These are phyloP conservation scores for Nannochloris sp. DNA, from an alignment of 139 green algal genomes.

Conservation along the genomic window DNA sequence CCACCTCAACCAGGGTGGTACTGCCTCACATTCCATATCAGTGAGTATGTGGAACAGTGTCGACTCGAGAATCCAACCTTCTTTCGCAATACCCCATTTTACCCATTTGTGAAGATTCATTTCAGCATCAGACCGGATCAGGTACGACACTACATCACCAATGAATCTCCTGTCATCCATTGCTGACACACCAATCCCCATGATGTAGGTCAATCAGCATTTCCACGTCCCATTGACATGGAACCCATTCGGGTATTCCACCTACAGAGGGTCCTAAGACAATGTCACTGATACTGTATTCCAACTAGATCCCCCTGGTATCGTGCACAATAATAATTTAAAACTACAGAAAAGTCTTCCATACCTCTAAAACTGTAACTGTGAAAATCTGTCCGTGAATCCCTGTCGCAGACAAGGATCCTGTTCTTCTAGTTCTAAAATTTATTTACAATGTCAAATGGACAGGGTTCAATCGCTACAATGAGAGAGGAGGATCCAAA, in stretches of 20 bases:
- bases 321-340: no score
- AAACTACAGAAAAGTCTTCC: no score
- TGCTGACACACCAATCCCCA: background rate
- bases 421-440: no score
- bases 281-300: background rate
- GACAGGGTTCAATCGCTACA: no score
- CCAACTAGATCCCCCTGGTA: background rate
- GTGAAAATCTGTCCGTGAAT: no score
- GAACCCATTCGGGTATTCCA: slow-evolving; percentile 87
- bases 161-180: no score
- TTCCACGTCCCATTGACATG: slow-evolving; percentile 94
- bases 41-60: slow-evolving; percentile 55
- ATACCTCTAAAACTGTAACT: no score
- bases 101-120: slow-evolving; percentile 59
- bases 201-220: slow-evolving; percentile 51
- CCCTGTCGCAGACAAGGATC: no score
- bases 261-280: slow-evolving; percentile 67
- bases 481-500: background rate
- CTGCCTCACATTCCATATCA: slow-evolving; percentile 70
- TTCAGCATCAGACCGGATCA: slow-evolving; percentile 62
- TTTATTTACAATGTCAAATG: no score
- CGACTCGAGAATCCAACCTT: slow-evolving; percentile 30
- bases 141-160: slow-evolving; percentile 5
- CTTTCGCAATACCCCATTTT: slow-evolving; percentile 59
- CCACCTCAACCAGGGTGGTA: slow-evolving; percentile 61